Base-by-base conservation (phyloP, 371 early-diverging fungal species). In the Dipsacomyces acuminosporus region DNA sequence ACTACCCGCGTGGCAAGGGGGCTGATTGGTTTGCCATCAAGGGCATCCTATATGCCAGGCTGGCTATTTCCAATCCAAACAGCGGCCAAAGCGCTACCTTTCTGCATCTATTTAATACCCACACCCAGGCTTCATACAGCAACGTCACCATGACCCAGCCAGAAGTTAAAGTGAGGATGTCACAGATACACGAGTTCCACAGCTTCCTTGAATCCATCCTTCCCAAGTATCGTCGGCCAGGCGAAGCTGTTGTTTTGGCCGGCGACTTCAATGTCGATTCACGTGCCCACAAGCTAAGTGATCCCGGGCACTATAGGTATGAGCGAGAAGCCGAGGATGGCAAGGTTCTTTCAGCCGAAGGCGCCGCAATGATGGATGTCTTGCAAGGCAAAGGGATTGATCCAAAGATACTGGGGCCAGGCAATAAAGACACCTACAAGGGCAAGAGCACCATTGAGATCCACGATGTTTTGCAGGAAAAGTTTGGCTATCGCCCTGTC, bases 221-320 rank as follows among this genome's bases (percentile, higher is more conserved):
- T 58, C 58, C 71, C 5, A 48, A 61, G 14, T 72, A 78, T 42
- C 62, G 74, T 4, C 57, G 71, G 7, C 17, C 64, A 0, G 62
- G 65, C 30, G 85, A 83, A 43, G 73, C 77, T 2, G 76, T 88
- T 0, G 41, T 90, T 25, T 43, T 90, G 21, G 71, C 80, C 42
- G 92, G 90, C 18, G 88, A 87, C 60, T 66, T 91, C 9, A 90
- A 89, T 45, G 84, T 90, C 1, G 84, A 88, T 53, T 79, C 84
- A 5, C 76, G 83, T 25, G 71, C 70, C 17, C 84, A 86, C 51
- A 58, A 49, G 26, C 57, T 59, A 20, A 54, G 56, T 1, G 69
- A 67, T 19, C 72, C 73, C 5, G 55, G 69, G 1, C 41, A 59
- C n/a, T 59, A 52, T 8, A 30, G 48, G 18, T 57, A 65, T 13